Base-by-base conservation (phyloP, 805 yeast genomes). In the Zygoascus tannicola region DNA sequence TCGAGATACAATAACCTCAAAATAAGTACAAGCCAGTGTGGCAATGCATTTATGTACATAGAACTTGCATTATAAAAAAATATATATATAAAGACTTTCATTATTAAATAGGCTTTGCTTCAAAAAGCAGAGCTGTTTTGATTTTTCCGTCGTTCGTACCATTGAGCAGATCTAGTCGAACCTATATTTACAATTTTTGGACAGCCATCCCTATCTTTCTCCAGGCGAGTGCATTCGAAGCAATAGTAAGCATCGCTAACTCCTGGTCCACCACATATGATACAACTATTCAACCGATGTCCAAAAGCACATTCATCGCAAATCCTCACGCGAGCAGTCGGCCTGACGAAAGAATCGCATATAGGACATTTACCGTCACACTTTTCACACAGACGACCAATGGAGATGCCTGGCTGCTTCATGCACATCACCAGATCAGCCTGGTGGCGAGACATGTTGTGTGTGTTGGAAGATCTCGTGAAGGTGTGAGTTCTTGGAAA, bases 301-400 rank as follows among this genome's bases (percentile, higher is more conserved):
- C 94, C 94, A 55, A 78, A 78, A 0, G 94, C 73, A 58, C 97
- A 88, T 49, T 81, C 90, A 47, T 82, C 88, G 60, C 97, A 88
- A 18, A 86, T 72, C 46, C 82, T 69, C 1, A 78, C 96, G 45
- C 68, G 62, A 15, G 74, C 69, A 5, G 75, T 72, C 0, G 92
- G 86, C 49, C 80, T 76, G 4, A 85, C 95, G 52, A 72, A 75
- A 1, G 95, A 82, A 57, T 87, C 97, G 61, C 97, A 88, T 2
- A 78, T 69, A 2, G 96, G 96, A 56, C 97, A 88, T 51, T 78
- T 73, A 1, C 96, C 97, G 58, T 88, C 96, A 60, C 97, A 88
- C 59, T 74, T 83, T 26, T 76, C 78, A 56, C 97, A 88, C 2
- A 88, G 67, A 41, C 70, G 65, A 1, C 95, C 97, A 3, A 75